Percentiles rank a stretch among this genome's conserved stretches.
phyloP scores from a whole-genome alignment of 768 basidiomycete species.

The Leccinum rimulosum region DNA sequence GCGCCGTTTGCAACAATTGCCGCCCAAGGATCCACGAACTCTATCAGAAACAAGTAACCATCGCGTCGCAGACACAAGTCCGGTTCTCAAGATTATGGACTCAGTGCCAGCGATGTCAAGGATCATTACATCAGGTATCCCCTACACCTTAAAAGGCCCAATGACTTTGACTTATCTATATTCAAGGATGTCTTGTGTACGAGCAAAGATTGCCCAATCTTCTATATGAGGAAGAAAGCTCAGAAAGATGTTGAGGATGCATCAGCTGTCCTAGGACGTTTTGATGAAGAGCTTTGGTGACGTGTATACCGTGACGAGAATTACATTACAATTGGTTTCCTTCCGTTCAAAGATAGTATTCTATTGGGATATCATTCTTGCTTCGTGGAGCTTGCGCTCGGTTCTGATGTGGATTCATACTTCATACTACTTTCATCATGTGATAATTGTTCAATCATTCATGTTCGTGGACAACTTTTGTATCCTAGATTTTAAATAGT shows the following conservation, averaged over 20 bases:
- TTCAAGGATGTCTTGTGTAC: slow-evolving; percentile 91
- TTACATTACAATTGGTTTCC: background rate
- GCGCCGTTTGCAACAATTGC: slow-evolving; percentile 95
- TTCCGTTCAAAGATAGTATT: background rate
- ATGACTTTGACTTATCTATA: background rate
- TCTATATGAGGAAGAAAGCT: slow-evolving; percentile 97
- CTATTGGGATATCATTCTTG: background rate
- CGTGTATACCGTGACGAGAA: background rate
- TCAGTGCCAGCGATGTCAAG: slow-evolving; percentile 98
- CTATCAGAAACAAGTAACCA: slow-evolving; percentile 84
- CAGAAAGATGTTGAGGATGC: slow-evolving; percentile 97
- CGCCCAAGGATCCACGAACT: slow-evolving; percentile 80
- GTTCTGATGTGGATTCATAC: too few relatives aligned
- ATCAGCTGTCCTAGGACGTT: slow-evolving; percentile 74
- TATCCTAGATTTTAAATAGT: too few relatives aligned
- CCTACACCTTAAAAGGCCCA: background rate
- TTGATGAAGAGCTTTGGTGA: slow-evolving; percentile 75
- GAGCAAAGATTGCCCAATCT: slow-evolving; percentile 97
- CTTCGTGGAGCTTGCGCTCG: too few relatives aligned
- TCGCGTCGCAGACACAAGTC: slow-evolving; percentile 79
- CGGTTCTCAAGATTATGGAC: slow-evolving; percentile 97
- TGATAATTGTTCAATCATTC: too few relatives aligned
- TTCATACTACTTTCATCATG: too few relatives aligned
- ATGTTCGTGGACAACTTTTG: too few relatives aligned
- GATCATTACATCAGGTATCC: slow-evolving; percentile 87